These are phyloP conservation scores for Didymella segeticola DNA, from an alignment of 2,329 filamentous ascomycete species.

Conservation along the genomic window DNA sequence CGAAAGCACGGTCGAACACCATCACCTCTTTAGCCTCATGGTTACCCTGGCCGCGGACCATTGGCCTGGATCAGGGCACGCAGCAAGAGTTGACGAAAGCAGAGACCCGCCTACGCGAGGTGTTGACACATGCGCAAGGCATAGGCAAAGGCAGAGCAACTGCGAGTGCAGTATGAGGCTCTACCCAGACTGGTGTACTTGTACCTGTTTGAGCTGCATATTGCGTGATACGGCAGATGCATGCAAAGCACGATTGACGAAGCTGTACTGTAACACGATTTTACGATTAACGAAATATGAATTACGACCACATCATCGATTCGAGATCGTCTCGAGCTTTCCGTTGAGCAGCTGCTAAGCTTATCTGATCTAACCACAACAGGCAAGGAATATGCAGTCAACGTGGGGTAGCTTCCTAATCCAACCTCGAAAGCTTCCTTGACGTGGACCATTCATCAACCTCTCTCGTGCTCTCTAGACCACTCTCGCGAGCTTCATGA, in stretches of 20 bases:
- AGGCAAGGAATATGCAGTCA: slow-evolving; percentile 11
- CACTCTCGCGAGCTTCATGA: background rate
- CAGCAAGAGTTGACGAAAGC: slow-evolving; percentile 40
- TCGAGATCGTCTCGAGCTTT: background rate
- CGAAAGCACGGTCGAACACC: slow-evolving; percentile 35
- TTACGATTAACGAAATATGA: slow-evolving; percentile 20
- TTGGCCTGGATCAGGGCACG: slow-evolving; percentile 20
- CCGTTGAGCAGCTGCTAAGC: background rate
- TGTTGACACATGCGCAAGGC: slow-evolving; percentile 38
- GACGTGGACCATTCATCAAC: slow-evolving; percentile 5
- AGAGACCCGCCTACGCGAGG: slow-evolving; percentile 40
- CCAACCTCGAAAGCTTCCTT: slow-evolving; percentile 10
- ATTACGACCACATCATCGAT: background rate
- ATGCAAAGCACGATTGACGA: slow-evolving; percentile 1
- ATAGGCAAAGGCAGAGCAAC: slow-evolving; percentile 38
- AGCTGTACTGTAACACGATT: slow-evolving; percentile 6
- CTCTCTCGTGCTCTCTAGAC: background rate
- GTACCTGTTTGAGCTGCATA: background rate
- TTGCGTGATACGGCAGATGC: background rate
- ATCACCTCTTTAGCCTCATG: slow-evolving; percentile 43
- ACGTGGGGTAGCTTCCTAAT: slow-evolving; percentile 17
- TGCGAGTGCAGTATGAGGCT: slow-evolving; percentile 27
- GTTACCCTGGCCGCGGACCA: slow-evolving; percentile 44
- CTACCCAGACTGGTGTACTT: background rate
- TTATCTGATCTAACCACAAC: background rate